Evolutionary conservation across 2,329 filamentous ascomycete genomes (phyloP).

Genomic region (Rutstroemia sydowiana): DNA sequence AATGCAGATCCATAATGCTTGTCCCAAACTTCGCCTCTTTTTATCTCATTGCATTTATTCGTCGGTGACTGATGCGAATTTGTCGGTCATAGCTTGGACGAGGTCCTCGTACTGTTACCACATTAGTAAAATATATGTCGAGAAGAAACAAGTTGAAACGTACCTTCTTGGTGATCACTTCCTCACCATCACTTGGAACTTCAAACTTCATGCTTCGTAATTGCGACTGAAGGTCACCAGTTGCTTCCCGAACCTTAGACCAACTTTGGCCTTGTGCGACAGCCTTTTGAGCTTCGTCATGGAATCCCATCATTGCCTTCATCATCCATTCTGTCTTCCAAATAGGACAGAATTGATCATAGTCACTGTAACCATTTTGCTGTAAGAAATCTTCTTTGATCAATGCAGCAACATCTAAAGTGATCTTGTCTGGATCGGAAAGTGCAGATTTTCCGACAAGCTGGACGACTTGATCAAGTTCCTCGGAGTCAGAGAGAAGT

Average conservation of each 20-base stretch:
- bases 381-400: constrained; percentile 99
- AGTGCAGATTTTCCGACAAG: constrained; percentile 95
- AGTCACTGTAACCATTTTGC: constrained; percentile 98
- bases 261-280: constrained; percentile 85
- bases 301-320: constrained; percentile 98
- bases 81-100: constrained; percentile 87
- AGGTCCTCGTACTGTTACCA: constrained; percentile 74
- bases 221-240: constrained; percentile 74
- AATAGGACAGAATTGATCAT: constrained; percentile 97
- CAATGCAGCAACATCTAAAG: constrained; percentile 80
- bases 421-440: constrained; percentile 97
- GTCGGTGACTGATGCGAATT: constrained; percentile 92
- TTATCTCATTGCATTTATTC: constrained; percentile 52
- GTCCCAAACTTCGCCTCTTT: constrained; percentile 2
- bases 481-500: constrained; percentile 88
- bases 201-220: constrained; percentile 96
- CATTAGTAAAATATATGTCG: constrained; percentile 12
- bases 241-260: constrained; percentile 88
- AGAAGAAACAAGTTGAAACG: constrained; percentile 23
- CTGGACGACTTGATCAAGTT: constrained; percentile 97
- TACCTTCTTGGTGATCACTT: constrained; percentile 77
- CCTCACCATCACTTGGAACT: constrained; percentile 77
- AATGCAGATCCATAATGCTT: constrained; percentile 16
- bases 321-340: constrained; percentile 99
- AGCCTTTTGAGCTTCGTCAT: constrained; percentile 95